Evolutionary conservation across 192 early-diverging fungal genomes (phyloP).

Genomic region (Coemansia reversa): DNA sequence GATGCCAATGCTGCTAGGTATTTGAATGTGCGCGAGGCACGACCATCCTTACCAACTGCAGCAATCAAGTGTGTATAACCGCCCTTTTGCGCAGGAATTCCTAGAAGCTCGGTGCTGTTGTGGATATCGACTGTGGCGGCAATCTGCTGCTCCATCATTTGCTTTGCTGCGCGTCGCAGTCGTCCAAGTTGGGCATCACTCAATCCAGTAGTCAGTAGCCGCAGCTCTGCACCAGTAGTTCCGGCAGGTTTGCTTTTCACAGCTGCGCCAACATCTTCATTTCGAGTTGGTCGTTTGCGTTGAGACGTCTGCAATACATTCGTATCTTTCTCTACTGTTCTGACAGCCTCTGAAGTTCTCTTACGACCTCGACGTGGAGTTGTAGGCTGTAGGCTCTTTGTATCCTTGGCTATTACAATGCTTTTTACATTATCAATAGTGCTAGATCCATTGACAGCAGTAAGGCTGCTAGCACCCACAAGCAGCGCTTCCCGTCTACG

Average conservation of each 20-base stretch:
- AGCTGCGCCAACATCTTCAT: neutral
- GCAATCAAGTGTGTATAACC: constrained; percentile 44
- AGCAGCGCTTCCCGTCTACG: neutral
- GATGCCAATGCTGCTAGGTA: constrained; percentile 38
- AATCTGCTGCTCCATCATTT: neutral
- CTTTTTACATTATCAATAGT: neutral
- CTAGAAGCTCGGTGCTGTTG: constrained; percentile 1
- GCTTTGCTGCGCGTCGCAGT: constrained; percentile 16
- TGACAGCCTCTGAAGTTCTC: neutral
- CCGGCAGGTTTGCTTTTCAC: neutral
- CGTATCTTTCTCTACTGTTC: neutral
- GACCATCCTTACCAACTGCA: constrained; percentile 8
- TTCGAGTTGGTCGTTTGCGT: neutral
- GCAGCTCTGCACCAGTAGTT: neutral
- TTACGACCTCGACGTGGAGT: neutral
- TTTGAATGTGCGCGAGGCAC: constrained; percentile 46
- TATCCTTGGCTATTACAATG: neutral
- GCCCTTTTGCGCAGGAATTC: neutral
- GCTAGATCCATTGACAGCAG: neutral
- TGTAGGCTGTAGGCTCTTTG: neutral
- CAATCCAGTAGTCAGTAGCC: constrained; percentile 26
- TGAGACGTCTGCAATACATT: neutral
- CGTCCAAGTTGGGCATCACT: constrained; percentile 20
- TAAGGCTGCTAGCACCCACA: neutral
- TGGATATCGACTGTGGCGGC: constrained; percentile 3